phyloP scores from a whole-genome alignment of 1,284 basidiomycete species.

The Testicularia cyperi region DNA sequence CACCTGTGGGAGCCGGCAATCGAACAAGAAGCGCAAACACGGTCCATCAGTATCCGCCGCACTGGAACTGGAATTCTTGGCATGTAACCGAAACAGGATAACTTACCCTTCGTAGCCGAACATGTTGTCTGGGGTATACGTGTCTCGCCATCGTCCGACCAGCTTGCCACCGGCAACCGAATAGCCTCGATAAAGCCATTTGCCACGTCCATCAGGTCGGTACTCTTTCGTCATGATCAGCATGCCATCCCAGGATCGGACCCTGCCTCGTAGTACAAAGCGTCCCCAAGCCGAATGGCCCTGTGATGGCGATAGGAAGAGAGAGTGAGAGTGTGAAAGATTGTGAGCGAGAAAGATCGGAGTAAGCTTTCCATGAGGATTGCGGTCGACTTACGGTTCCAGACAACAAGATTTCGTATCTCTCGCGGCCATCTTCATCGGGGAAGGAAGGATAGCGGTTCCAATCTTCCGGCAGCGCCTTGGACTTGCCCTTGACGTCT shows the following conservation, averaged over 20 bases:
- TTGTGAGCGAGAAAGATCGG: too few species aligned
- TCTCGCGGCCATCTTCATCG: conserved; percentile 29
- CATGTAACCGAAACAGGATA: too few species aligned
- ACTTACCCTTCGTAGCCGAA: conserved; percentile 58
- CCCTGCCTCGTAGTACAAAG: conserved; percentile 63
- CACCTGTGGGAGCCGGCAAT: too few species aligned
- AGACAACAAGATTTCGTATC: conserved; percentile 62
- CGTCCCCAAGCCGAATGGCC: conserved; percentile 65
- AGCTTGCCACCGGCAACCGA: conserved; percentile 48
- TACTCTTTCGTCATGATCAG: conserved; percentile 65
- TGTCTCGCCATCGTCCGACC: conserved; percentile 62
- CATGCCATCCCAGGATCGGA: conserved; percentile 65
- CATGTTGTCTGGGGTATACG: conserved; percentile 59
- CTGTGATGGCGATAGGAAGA: conserved; percentile 2
- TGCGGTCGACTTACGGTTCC: conserved; percentile 56
- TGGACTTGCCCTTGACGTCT: conserved; percentile 24
- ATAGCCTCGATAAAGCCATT: conserved; percentile 65
- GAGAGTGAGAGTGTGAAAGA: neutral
- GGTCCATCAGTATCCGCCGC: neutral
- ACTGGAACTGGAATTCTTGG: neutral
- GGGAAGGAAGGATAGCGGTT: conserved; percentile 22
- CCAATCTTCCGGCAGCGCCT: conserved; percentile 32
- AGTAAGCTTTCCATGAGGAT: too few species aligned
- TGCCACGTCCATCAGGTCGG: conserved; percentile 63
- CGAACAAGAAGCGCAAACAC: too few species aligned